Evolutionary conservation across 2,329 filamentous ascomycete genomes (phyloP).

Genomic region (Fusarium secorum): DNA sequence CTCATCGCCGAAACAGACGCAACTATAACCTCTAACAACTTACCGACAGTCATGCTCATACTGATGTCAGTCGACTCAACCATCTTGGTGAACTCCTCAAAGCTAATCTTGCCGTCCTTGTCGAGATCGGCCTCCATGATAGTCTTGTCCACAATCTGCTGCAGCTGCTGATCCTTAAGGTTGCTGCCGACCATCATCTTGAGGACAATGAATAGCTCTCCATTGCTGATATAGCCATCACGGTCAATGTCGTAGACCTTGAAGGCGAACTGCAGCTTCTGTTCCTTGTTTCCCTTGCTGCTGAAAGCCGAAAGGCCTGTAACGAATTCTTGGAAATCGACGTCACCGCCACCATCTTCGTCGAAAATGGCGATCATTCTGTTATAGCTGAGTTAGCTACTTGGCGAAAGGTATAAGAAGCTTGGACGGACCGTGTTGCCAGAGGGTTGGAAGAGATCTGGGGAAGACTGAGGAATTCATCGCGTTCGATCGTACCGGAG

Average conservation of each 20-base stretch:
- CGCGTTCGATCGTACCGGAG: constrained; percentile 96
- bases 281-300: constrained; percentile 98
- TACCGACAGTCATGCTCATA: constrained; percentile 78
- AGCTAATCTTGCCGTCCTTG: constrained; percentile 96
- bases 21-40: constrained; percentile 42
- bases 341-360: constrained; percentile 95
- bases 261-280: constrained; percentile 97
- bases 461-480: constrained; percentile 95
- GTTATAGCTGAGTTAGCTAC: constrained; percentile 21
- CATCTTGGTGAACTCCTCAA: constrained; percentile 99
- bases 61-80: constrained; percentile 90
- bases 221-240: constrained; percentile 98
- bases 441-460: constrained; percentile 98
- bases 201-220: constrained; percentile 97
- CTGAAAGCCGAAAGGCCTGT: constrained; percentile 94
- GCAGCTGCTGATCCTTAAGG: constrained; percentile 97
- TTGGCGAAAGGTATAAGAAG: not conserved
- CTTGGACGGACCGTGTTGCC: constrained; percentile 76
- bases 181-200: constrained; percentile 99
- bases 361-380: constrained; percentile 99
- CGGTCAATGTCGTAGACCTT: constrained; percentile 99
- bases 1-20: not conserved
- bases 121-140: constrained; percentile 99
- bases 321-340: constrained; percentile 99
- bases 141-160: constrained; percentile 99